Conservation (phyloP, 139 green algal genomes). For the Mesotaenium endlicherianum region DNA sequence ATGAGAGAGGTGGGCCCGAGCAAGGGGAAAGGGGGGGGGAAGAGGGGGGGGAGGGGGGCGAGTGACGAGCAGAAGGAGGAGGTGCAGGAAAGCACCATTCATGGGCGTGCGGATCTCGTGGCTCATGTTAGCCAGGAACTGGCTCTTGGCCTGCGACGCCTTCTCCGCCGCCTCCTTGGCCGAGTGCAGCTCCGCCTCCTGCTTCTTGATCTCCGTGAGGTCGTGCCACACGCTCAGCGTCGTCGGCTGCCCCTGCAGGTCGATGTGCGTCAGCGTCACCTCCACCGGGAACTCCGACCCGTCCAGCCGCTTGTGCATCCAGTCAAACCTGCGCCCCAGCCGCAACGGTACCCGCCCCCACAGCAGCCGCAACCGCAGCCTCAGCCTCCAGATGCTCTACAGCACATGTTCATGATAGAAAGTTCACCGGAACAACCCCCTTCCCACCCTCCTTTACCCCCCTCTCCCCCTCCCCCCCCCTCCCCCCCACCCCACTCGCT, state of each 20-base stretch:
- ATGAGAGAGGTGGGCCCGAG: no score
- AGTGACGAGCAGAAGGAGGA: neutral
- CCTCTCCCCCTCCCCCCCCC: no score
- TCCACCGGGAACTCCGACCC: conserved; percentile 11
- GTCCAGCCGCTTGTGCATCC: conserved; percentile 14
- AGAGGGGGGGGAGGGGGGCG: no score
- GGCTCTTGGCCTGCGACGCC: conserved; percentile 60
- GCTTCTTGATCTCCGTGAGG: conserved; percentile 47
- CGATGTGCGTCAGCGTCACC: neutral
- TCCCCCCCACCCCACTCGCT: neutral
- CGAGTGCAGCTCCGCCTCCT: conserved; percentile 4
- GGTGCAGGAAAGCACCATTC: conserved; percentile 50
- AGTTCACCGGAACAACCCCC: neutral
- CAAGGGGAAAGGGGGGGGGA: no score
- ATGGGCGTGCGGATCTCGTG: conserved; percentile 72
- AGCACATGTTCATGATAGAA: neutral
- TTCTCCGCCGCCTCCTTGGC: conserved; percentile 54
- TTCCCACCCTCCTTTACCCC: no score
- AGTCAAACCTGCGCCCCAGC: conserved; percentile 42
- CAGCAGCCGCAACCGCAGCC: neutral
- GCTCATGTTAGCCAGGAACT: conserved; percentile 70
- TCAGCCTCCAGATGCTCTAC: neutral
- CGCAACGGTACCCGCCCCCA: no score
- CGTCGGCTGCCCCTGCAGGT: neutral
- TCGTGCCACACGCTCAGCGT: conserved; percentile 53